These are phyloP conservation scores for Cladosporium sp. DNA, from an alignment of 2,329 filamentous ascomycete species.

Conservation along the genomic window DNA sequence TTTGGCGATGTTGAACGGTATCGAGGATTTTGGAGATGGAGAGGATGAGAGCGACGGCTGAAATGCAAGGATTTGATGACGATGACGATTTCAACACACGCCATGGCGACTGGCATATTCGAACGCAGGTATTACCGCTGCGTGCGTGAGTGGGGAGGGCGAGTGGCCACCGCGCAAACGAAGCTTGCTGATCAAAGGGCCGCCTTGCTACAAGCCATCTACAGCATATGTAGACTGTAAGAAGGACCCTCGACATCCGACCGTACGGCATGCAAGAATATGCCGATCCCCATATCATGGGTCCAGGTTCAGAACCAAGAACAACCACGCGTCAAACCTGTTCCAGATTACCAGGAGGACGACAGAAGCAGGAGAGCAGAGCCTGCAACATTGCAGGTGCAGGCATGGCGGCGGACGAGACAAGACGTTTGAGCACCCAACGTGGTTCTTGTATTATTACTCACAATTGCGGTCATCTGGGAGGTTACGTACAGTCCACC, in stretches of 20 bases:
- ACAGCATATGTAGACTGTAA: background rate
- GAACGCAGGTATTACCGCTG: background rate
- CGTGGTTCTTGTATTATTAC: background rate
- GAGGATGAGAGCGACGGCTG: constrained; percentile 47
- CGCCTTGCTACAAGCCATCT: background rate
- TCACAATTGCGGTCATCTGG: background rate
- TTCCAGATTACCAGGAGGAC: background rate
- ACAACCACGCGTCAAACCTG: background rate
- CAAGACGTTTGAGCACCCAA: background rate
- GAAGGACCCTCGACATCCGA: background rate
- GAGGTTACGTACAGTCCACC: background rate
- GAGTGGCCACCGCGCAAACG: background rate
- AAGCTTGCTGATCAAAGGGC: background rate
- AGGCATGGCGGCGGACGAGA: background rate
- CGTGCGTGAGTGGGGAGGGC: background rate
- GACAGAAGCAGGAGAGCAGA: background rate
- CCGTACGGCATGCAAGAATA: background rate
- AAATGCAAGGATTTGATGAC: background rate
- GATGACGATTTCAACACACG: background rate
- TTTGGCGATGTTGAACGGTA: constrained; percentile 48
- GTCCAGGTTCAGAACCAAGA: background rate
- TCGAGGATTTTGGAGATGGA: constrained; percentile 48
- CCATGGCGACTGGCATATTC: background rate
- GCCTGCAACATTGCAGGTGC: background rate
- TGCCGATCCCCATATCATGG: background rate